A percentile compares a stretch with the other conserved stretches of the same genome.
Evolutionary conservation across 2,329 filamentous ascomycete species (phyloP).

Genomic region (Chaetothyriales sp.): DNA sequence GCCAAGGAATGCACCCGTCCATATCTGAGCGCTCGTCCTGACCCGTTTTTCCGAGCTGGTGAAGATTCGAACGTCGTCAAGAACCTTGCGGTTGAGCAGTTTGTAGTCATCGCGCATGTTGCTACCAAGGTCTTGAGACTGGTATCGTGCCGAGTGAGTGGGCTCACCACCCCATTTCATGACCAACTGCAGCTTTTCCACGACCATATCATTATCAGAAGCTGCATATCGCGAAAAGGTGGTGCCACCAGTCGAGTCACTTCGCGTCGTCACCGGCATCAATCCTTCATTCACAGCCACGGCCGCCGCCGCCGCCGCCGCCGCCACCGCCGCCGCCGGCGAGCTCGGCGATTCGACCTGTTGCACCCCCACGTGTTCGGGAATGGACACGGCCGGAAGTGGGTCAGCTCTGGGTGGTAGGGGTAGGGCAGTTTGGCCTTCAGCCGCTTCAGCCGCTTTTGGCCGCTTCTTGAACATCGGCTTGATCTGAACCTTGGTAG

Average conservation of each 20-base stretch:
- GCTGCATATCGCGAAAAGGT: constrained; percentile 91
- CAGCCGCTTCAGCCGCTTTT: neutral
- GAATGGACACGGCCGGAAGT: constrained; percentile 1
- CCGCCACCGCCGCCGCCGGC: too few species aligned
- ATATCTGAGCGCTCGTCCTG: constrained; percentile 89
- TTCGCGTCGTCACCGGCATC: constrained; percentile 45
- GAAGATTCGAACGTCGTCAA: constrained; percentile 88
- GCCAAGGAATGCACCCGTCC: constrained; percentile 76
- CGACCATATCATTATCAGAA: constrained; percentile 76
- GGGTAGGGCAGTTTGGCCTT: neutral
- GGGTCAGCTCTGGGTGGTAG: neutral
- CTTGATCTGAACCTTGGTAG: constrained; percentile 97
- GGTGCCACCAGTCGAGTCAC: constrained; percentile 76
- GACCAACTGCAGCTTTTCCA: constrained; percentile 93
- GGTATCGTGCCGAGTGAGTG: constrained; percentile 91
- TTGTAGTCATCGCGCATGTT: constrained; percentile 93
- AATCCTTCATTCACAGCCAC: constrained; percentile 21
- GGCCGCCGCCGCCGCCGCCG: too few species aligned
- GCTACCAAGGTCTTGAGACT: constrained; percentile 84
- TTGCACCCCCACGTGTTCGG: constrained; percentile 2
- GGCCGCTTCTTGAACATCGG: constrained; percentile 87
- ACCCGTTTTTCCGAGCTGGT: constrained; percentile 92
- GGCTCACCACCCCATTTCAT: constrained; percentile 99
- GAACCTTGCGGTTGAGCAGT: constrained; percentile 78
- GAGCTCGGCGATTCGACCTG: constrained; percentile 3